A percentile compares a stretch with the other conserved stretches of the same genome.
Conservation (phyloP, 768 basidiomycete genomes). For the Hirschioporus abietinus region DNA sequence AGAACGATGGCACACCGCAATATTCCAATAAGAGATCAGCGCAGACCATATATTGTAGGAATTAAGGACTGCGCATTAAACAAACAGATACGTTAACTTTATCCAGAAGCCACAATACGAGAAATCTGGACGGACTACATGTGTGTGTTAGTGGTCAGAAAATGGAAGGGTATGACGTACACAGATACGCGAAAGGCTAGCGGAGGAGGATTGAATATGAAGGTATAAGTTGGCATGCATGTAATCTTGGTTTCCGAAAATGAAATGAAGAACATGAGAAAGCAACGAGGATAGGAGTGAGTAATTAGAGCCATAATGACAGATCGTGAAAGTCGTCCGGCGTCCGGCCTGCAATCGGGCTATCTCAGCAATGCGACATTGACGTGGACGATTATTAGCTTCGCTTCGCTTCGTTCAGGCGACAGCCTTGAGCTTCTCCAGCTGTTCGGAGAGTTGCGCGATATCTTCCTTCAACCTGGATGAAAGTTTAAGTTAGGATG, state of each 20-base stretch:
- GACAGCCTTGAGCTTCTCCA: constrained; percentile 21
- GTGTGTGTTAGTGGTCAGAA: not conserved
- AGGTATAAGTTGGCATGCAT: not conserved
- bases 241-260: not conserved
- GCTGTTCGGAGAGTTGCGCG: constrained; percentile 40
- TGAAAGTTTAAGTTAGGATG: not conserved
- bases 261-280: not conserved
- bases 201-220: not conserved
- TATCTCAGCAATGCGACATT: not conserved
- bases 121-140: not conserved
- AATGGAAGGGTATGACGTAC: not conserved
- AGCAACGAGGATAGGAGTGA: constrained; percentile 1
- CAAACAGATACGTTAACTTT: not conserved
- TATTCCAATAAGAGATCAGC: not conserved
- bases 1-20: too few species aligned
- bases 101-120: not conserved
- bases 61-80: not conserved
- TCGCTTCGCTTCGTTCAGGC: constrained; percentile 6
- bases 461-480: constrained; percentile 66
- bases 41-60: not conserved
- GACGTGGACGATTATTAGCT: not conserved
- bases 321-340: not conserved
- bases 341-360: not conserved
- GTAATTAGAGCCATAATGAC: not conserved
- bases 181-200: not conserved